These are phyloP conservation scores for Pterocarpus santalinus DNA, from an alignment of 306 rosid genomes.

Conservation along the genomic window DNA sequence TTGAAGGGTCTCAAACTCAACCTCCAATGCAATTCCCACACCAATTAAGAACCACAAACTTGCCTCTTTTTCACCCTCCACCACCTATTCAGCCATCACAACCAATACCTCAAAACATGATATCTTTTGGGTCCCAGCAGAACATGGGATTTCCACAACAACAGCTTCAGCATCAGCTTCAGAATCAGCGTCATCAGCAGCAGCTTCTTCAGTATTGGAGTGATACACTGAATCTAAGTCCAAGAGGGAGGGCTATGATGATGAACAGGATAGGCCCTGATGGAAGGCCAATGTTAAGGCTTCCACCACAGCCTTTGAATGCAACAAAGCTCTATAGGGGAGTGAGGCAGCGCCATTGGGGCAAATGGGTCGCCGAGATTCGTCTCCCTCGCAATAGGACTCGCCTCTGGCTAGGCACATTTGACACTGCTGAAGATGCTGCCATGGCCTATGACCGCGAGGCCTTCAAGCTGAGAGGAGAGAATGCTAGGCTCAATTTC, in stretches of 20 bases:
- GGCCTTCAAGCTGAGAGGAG: constrained; percentile 87
- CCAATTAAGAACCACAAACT: constrained; percentile 47
- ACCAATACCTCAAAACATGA: constrained; percentile 49
- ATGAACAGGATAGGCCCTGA: constrained; percentile 66
- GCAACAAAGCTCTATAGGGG: constrained; percentile 84
- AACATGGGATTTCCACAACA: constrained; percentile 48
- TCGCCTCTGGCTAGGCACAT: constrained; percentile 93
- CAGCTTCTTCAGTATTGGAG: constrained; percentile 75
- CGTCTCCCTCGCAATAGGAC: constrained; percentile 88
- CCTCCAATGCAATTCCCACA: constrained; percentile 53
- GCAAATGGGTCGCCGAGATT: constrained; percentile 96
- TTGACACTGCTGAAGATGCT: constrained; percentile 92
- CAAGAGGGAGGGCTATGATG: constrained; percentile 73
- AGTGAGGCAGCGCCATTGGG: constrained; percentile 98
- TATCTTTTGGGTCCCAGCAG: constrained; percentile 52
- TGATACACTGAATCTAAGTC: constrained; percentile 70
- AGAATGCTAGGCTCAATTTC: constrained; percentile 88
- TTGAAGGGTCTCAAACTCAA: constrained; percentile 56
- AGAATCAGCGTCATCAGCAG: not conserved
- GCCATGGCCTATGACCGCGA: constrained; percentile 94
- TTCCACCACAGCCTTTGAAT: constrained; percentile 58
- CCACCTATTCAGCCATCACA: constrained; percentile 49
- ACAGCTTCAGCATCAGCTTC: constrained; percentile 41
- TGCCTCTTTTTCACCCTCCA: constrained; percentile 45
- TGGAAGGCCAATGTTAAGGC: constrained; percentile 60